Conservation (phyloP, 257 asterid genomes). For the Ligustrum vulgare region DNA sequence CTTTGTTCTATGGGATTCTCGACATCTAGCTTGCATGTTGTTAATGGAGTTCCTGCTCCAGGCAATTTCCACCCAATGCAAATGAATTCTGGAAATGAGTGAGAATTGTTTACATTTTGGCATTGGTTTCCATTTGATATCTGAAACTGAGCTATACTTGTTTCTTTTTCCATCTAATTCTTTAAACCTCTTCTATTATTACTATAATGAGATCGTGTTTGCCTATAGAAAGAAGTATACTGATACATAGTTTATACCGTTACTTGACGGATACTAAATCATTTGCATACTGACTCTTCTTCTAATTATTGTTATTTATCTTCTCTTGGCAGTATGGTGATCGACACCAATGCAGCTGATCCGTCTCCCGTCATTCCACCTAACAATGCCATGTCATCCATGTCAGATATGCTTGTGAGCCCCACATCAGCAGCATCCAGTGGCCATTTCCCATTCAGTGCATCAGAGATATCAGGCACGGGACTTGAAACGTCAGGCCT, state of each 20-base stretch:
- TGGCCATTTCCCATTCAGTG: constrained; percentile 84
- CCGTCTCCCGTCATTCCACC: constrained; percentile 60
- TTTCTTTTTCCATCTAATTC: neutral
- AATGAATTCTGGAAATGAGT: constrained; percentile 84
- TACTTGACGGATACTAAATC: neutral
- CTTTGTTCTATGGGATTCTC: constrained; percentile 70
- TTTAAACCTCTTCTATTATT: neutral
- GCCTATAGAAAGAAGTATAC: neutral
- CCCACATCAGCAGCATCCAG: constrained; percentile 90
- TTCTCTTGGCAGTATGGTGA: constrained; percentile 57
- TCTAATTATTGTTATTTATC: constrained; percentile 5
- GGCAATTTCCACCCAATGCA: constrained; percentile 82
- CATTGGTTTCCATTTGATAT: constrained; percentile 10
- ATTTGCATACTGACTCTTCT: neutral
- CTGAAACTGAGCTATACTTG: constrained; percentile 1
- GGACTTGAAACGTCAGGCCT: constrained; percentile 82
- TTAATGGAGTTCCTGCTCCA: constrained; percentile 86
- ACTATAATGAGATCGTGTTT: constrained; percentile 1
- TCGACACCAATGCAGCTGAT: constrained; percentile 54
- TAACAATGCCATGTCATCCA: constrained; percentile 63
- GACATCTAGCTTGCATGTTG: constrained; percentile 66
- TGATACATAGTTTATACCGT: neutral
- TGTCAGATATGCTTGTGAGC: constrained; percentile 86
- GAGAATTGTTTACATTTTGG: constrained; percentile 32
- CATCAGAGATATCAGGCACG: constrained; percentile 83